Base-by-base conservation (phyloP, 345 rosid genomes). In the Citrus trifoliata region DNA sequence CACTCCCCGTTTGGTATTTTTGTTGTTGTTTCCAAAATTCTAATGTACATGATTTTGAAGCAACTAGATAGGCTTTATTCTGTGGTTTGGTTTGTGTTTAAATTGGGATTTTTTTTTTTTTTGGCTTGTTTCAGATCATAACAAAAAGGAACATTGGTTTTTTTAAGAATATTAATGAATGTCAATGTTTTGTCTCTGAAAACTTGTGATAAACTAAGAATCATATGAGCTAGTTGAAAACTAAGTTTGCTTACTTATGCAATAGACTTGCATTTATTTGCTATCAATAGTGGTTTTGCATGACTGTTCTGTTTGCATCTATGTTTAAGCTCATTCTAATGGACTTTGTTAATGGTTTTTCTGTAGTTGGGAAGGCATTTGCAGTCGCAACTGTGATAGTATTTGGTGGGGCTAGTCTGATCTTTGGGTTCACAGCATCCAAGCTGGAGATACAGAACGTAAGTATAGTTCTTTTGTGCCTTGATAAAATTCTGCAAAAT, bases 311-410 rank as follows among this genome's bases (percentile, higher is more conserved):
- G 18, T 32, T 75, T 42, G 78, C 12, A 2, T 25, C 67, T 42
- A 16, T 46, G 27, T n/a, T 13, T 73, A 25, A 37, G 66, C 8
- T 13, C 32, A 8, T 60, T n/a, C 25, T 32, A 21, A 18, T 33
- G 42, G n/a, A 16, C 42, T 65, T 22, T 67, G 38, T 60, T 60
- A 73, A 13, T 76, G 40, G 30, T 67, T 32, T 67, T 51, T 56
- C 40, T 70, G 60, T 78, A 95, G 99, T 92, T 81, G 96, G 97
- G 68, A 92, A 88, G 84, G 99, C 98, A 65, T 95, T 93, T 86
- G 88, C 88, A 61, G 89, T 84, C 27, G 97, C 97, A 19, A 95
- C 96, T 60, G 84, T 79, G 16, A 25, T 91, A 77, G 87, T 95
- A 71, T 95, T 93, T 82, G 98, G 98, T 64, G 95, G 95, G 37